These are phyloP conservation scores for Ilyonectria robusta DNA, from an alignment of 2,329 filamentous ascomycete species.

Conservation along the genomic window DNA sequence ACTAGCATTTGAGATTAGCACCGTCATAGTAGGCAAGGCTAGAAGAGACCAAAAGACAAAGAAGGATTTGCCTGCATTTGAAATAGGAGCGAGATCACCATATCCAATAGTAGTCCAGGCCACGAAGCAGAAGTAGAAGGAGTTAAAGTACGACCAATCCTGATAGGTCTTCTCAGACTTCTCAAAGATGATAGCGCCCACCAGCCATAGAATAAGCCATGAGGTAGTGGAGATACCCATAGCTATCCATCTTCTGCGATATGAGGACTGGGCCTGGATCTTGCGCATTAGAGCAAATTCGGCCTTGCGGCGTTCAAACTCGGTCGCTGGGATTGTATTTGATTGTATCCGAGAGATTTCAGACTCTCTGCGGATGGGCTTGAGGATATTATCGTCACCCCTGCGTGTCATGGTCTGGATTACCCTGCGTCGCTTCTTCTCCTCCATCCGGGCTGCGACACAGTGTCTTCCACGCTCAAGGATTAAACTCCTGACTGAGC, in stretches of 20 bases:
- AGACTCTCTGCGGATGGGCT: conserved; percentile 57
- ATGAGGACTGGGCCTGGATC: conserved; percentile 77
- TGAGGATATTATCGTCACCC: conserved; percentile 63
- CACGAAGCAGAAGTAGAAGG: conserved; percentile 89
- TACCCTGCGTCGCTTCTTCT: conserved; percentile 68
- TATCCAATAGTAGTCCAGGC: conserved; percentile 90
- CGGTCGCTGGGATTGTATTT: conserved; percentile 48
- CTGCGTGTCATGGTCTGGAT: conserved; percentile 61
- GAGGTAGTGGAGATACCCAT: conserved; percentile 76
- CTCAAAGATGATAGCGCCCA: conserved; percentile 83
- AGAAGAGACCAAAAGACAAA: conserved; percentile 95
- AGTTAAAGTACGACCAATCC: conserved; percentile 81
- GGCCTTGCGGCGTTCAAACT: conserved; percentile 74
- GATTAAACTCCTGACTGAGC: conserved; percentile 79
- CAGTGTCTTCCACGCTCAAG: conserved; percentile 70
- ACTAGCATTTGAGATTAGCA: conserved; percentile 86
- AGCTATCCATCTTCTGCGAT: conserved; percentile 81
- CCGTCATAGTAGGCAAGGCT: conserved; percentile 89
- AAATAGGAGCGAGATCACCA: conserved; percentile 82
- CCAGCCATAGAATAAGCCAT: conserved; percentile 84
- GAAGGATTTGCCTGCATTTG: conserved; percentile 84
- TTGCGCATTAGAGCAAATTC: conserved; percentile 86
- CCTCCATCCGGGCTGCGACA: conserved; percentile 70
- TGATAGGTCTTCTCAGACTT: conserved; percentile 67
- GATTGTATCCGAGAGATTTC: conserved; percentile 20